These are phyloP conservation scores for Endocalyx cinctus DNA, from an alignment of 2,329 filamentous ascomycete genomes.

Conservation along the genomic window DNA sequence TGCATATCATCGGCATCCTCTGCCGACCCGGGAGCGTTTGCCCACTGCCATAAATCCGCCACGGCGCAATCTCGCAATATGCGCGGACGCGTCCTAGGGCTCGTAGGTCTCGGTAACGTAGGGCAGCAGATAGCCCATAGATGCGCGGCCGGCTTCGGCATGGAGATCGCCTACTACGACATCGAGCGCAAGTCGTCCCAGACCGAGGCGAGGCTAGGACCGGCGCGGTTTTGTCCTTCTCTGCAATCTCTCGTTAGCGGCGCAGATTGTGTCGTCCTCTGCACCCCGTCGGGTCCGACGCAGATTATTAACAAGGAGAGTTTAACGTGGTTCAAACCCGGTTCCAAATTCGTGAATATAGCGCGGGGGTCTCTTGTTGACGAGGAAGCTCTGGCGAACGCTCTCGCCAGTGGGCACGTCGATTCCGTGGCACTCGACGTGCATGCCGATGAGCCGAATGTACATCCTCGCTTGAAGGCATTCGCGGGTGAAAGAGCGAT, in stretches of 20 bases:
- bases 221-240: slow-evolving; percentile 45
- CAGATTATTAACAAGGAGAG: slow-evolving; percentile 44
- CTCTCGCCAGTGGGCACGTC: slow-evolving; percentile 49
- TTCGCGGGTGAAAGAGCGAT: slow-evolving; percentile 43
- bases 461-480: slow-evolving; percentile 41
- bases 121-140: slow-evolving; percentile 60
- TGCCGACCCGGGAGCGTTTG: slow-evolving; percentile 37
- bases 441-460: slow-evolving; percentile 54
- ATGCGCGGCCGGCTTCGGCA: slow-evolving; percentile 52
- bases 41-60: slow-evolving; percentile 54
- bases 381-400: slow-evolving; percentile 57
- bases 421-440: slow-evolving; percentile 59
- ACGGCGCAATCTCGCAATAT: slow-evolving; percentile 61
- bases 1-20: slow-evolving; percentile 52
- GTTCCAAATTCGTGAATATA: slow-evolving; percentile 60
- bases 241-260: slow-evolving; percentile 47
- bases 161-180: slow-evolving; percentile 63
- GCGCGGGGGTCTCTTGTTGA: slow-evolving; percentile 62
- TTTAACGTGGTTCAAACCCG: slow-evolving; percentile 48
- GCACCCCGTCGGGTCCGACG: slow-evolving; percentile 46
- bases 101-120: slow-evolving; percentile 67
- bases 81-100: slow-evolving; percentile 54
- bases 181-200: slow-evolving; percentile 41
- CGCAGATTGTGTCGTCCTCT: slow-evolving; percentile 59
- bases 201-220: slow-evolving; percentile 34